Conservation (phyloP, 352 stramenopile species). For the Pseudoperonospora humuli region DNA sequence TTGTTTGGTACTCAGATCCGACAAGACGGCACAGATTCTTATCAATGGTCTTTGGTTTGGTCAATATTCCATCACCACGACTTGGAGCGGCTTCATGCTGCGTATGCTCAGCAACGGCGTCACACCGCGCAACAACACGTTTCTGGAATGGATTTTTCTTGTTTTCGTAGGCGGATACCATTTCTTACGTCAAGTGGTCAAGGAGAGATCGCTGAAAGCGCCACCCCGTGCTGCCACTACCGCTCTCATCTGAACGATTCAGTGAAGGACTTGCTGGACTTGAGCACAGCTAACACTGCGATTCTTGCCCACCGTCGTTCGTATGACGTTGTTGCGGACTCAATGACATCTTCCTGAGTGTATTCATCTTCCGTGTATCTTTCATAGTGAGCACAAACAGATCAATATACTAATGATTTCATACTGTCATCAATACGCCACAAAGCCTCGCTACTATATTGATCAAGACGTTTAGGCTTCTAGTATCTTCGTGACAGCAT, state of each 20-base stretch:
- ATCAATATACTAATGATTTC: no score
- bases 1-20: constrained; percentile 12
- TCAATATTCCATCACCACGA: constrained; percentile 57
- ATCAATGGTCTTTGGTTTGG: constrained; percentile 49
- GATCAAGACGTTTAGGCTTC: no score
- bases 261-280: no score
- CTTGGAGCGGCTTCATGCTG: constrained; percentile 38
- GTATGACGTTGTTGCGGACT: no score
- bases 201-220: constrained; percentile 15
- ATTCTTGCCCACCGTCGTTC: no score
- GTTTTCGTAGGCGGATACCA: constrained; percentile 31
- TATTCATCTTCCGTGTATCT: no score
- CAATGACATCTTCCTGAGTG: no score
- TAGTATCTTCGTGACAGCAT: no score
- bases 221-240: constrained; percentile 6
- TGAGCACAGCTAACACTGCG: no score
- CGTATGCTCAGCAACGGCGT: constrained; percentile 57
- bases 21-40: constrained; percentile 40
- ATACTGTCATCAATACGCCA: no score
- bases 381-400: no score
- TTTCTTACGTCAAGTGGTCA: constrained; percentile 17
- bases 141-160: constrained; percentile 48
- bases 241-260: constrained; percentile 13
- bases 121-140: constrained; percentile 49
- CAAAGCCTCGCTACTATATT: no score